phyloP scores from a whole-genome alignment of 768 basidiomycete genomes.

The Kwoniella europaea region DNA sequence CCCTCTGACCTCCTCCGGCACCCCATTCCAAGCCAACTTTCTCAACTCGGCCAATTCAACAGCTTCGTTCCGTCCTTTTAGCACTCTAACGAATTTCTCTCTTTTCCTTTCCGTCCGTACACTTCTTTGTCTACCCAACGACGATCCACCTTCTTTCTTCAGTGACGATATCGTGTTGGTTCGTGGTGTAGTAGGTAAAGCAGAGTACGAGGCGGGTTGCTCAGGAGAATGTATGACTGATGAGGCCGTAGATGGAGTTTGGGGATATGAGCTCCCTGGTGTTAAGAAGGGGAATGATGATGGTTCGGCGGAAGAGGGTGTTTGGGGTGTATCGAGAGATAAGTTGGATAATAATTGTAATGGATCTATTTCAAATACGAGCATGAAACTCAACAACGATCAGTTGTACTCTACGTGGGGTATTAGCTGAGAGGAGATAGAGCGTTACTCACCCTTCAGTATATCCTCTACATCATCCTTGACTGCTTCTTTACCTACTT shows the following conservation, averaged over 20 bases:
- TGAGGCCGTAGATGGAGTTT: constrained; percentile 67
- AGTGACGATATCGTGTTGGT: background rate
- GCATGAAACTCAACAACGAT: no score
- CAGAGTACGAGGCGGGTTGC: constrained; percentile 13
- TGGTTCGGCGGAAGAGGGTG: constrained; percentile 38
- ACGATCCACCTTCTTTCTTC: constrained; percentile 21
- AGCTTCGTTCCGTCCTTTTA: constrained; percentile 58
- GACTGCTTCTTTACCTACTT: constrained; percentile 63
- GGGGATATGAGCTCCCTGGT: constrained; percentile 26
- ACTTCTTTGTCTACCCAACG: constrained; percentile 42
- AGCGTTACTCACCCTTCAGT: constrained; percentile 67
- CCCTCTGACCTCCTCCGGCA: constrained; percentile 82
- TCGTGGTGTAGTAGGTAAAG: constrained; percentile 19
- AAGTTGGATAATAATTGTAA: constrained; percentile 29
- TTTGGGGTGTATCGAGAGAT: constrained; percentile 36
- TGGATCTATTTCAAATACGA: constrained; percentile 5
- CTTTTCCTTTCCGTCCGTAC: constrained; percentile 53
- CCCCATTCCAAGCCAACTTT: constrained; percentile 92
- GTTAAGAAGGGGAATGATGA: constrained; percentile 41
- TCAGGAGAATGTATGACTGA: constrained; percentile 63
- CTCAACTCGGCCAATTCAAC: constrained; percentile 84
- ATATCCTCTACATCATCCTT: constrained; percentile 75
- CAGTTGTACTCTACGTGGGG: no score
- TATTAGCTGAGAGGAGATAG: background rate
- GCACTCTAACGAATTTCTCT: constrained; percentile 52